Percentiles rank a stretch among this genome's conserved stretches.
Conservation (phyloP, 768 basidiomycete species). For the Lentinula guzmanii region DNA sequence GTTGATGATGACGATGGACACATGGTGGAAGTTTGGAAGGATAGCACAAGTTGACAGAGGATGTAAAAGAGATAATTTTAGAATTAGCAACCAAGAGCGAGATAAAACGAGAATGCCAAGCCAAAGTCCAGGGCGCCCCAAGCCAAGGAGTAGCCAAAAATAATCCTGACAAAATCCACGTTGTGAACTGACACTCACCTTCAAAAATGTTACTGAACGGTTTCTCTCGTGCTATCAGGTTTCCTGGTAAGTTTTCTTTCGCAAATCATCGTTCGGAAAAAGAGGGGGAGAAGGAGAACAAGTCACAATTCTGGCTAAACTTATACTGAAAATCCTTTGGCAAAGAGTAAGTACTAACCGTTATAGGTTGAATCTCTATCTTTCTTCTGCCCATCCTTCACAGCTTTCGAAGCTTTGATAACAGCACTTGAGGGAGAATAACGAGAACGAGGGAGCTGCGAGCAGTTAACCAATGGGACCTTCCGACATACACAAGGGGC, state of each 20-base stretch:
- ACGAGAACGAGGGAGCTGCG: slow-evolving; percentile 15
- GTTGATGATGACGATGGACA: slow-evolving; percentile 5
- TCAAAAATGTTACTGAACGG: slow-evolving; percentile 70
- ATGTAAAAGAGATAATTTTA: neutral
- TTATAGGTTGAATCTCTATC: slow-evolving; percentile 74
- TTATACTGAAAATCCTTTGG: neutral
- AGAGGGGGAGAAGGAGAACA: neutral
- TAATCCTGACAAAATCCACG: neutral
- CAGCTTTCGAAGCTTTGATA: neutral
- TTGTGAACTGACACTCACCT: slow-evolving; percentile 32
- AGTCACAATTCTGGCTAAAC: neutral
- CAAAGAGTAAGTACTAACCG: slow-evolving; percentile 34
- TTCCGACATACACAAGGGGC: neutral
- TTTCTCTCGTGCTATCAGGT: slow-evolving; percentile 61
- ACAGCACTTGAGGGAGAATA: neutral
- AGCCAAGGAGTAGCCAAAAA: slow-evolving; percentile 4
- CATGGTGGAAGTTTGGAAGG: neutral
- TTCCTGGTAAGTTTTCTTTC: neutral
- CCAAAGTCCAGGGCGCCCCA: neutral
- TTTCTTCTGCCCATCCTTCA: slow-evolving; percentile 57
- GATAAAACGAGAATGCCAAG: slow-evolving; percentile 8
- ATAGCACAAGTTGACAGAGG: neutral
- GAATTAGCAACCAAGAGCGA: neutral
- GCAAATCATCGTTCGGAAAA: neutral
- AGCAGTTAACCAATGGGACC: slow-evolving; percentile 13